These are phyloP conservation scores for Lolium perenne DNA, from an alignment of 176 grass and related monocot genomes.

Conservation along the genomic window DNA sequence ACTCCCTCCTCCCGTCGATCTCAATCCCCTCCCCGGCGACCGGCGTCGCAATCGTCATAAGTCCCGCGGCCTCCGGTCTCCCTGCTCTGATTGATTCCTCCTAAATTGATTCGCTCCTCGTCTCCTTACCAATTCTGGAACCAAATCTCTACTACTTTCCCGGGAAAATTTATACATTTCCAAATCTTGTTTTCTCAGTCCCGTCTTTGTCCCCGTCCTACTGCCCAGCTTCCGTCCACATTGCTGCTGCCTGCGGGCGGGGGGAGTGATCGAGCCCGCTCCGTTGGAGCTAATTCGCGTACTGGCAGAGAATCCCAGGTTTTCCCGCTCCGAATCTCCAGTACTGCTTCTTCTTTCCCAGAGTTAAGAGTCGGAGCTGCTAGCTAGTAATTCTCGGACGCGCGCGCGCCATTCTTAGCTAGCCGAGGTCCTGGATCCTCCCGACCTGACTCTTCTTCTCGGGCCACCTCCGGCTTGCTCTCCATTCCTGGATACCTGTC, in stretches of 20 bases:
- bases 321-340: constrained; percentile 33
- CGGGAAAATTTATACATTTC: not conserved
- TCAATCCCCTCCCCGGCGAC: not conserved
- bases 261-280: not conserved
- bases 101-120: constrained; percentile 13
- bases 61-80: constrained; percentile 1
- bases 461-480: not conserved
- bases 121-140: constrained; percentile 30
- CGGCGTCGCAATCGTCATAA: constrained; percentile 52
- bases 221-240: constrained; percentile 37
- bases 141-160: not conserved
- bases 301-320: constrained; percentile 24
- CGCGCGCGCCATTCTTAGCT: not conserved
- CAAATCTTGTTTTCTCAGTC: constrained; percentile 18
- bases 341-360: not conserved
- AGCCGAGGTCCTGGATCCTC: not conserved
- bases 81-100: constrained; percentile 36
- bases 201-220: not conserved
- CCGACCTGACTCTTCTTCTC: not conserved
- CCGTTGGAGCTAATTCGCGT: constrained; percentile 52
- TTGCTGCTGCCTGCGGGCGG: not conserved
- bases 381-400: not conserved
- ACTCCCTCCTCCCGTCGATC: constrained; percentile 18
- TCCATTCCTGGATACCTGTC: not conserved
- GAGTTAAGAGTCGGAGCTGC: constrained; percentile 19